Percentiles rank a stretch among this genome's conserved stretches.
These are phyloP conservation scores for Corinectria fuckeliana DNA, from an alignment of 2,329 filamentous ascomycete species.

Conservation along the genomic window DNA sequence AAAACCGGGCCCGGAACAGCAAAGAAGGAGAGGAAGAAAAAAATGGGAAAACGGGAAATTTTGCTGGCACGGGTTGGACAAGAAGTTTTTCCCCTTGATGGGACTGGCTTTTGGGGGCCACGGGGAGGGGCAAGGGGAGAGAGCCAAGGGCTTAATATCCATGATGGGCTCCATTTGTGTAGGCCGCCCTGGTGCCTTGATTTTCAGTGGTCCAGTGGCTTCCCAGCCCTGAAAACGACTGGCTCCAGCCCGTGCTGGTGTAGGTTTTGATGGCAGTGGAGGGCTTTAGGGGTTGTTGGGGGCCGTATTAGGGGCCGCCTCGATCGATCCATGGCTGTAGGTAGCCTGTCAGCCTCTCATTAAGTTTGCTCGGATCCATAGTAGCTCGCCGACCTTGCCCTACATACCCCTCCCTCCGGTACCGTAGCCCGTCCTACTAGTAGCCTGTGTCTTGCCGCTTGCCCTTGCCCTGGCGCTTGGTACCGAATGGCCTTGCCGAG, in stretches of 20 bases:
- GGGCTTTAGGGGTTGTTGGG: slow-evolving; percentile 18
- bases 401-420: no score
- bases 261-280: slow-evolving; percentile 6
- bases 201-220: slow-evolving; percentile 3
- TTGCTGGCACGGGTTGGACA: slow-evolving; percentile 29
- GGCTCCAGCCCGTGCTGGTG: neutral
- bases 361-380: slow-evolving; percentile 8
- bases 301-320: slow-evolving; percentile 25
- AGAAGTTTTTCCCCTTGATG: slow-evolving; percentile 15
- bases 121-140: neutral
- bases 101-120: neutral
- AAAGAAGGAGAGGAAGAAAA: slow-evolving; percentile 9
- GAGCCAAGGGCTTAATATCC: neutral
- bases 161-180: slow-evolving; percentile 2
- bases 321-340: slow-evolving; percentile 31
- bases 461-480: slow-evolving; percentile 7
- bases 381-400: slow-evolving; percentile 27
- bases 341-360: neutral
- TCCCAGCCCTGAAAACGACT: slow-evolving; percentile 19
- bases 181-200: neutral
- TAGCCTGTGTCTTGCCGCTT: neutral
- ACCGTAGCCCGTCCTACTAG: slow-evolving; percentile 13
- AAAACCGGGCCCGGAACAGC: slow-evolving; percentile 28
- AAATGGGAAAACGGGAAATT: slow-evolving; percentile 26
- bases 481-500: slow-evolving; percentile 9